A percentile compares a stretch with the other conserved stretches of the same genome.
These are phyloP conservation scores for Apium graveolens DNA, from an alignment of 129 eudicot species.

Conservation along the genomic window DNA sequence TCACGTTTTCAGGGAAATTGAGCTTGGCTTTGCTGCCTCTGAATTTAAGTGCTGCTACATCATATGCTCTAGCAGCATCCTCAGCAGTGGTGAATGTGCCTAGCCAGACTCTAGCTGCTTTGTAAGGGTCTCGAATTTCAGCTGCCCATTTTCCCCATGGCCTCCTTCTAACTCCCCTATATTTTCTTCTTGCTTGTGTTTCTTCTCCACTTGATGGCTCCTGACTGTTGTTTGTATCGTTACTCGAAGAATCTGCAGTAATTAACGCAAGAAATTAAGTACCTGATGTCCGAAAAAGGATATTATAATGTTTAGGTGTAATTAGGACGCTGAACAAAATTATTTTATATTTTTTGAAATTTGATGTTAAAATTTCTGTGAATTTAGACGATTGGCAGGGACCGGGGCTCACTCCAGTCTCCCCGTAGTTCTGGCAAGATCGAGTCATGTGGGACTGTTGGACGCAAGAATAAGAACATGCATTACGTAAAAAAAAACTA, in stretches of 20 bases:
- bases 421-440: no score
- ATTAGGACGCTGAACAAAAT: no score
- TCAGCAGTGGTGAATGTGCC: conserved; percentile 66
- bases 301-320: no score
- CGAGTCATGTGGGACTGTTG: no score
- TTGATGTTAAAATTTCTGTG: no score
- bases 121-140: conserved; percentile 56
- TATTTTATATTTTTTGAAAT: no score
- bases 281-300: no score
- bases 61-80: conserved; percentile 64
- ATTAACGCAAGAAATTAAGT: no score
- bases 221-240: neutral
- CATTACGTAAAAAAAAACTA: neutral
- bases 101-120: conserved; percentile 64
- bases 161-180: conserved; percentile 52
- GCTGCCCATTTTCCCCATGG: conserved; percentile 89
- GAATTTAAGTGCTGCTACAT: conserved; percentile 51
- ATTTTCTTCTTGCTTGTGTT: conserved; percentile 17
- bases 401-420: no score
- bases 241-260: neutral
- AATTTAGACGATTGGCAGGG: no score
- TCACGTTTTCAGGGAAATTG: conserved; percentile 64
- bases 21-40: conserved; percentile 71
- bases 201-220: conserved; percentile 3
- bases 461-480: neutral